phyloP scores from a whole-genome alignment of 106 monocot genomes.

The Cymbidium sinense region DNA sequence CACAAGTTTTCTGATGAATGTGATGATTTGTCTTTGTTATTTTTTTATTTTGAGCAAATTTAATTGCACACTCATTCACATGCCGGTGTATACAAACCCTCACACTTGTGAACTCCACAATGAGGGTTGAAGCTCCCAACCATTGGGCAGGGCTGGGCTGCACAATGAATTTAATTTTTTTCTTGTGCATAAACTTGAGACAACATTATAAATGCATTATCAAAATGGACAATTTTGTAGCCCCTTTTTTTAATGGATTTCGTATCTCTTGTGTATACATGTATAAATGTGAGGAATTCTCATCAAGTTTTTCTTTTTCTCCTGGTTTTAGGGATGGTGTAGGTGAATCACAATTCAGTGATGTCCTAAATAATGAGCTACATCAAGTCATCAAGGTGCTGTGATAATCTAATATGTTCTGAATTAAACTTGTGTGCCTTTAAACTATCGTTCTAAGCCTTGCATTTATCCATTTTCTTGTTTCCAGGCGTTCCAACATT shows the following conservation, averaged over 20 bases:
- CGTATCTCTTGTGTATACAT: not conserved
- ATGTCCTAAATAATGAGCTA: constrained; percentile 67
- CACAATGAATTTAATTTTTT: too few species aligned
- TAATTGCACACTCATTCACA: too few species aligned
- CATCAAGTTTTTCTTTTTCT: not conserved
- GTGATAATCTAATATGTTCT: not conserved
- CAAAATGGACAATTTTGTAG: too few species aligned
- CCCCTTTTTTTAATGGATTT: too few species aligned
- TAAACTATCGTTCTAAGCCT: not conserved
- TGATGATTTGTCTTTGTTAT: not conserved
- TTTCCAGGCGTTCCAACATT: constrained; percentile 46
- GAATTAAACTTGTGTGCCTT: not conserved
- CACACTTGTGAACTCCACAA: too few species aligned
- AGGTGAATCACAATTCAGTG: constrained; percentile 63
- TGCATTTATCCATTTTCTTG: not conserved
- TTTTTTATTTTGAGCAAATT: not conserved
- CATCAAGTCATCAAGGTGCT: constrained; percentile 61
- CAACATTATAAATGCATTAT: not conserved
- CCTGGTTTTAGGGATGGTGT: constrained; percentile 59
- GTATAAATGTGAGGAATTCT: not conserved
- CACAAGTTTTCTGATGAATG: not conserved
- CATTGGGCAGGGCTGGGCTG: too few species aligned
- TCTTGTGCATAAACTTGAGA: not conserved
- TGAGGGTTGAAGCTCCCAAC: too few species aligned
- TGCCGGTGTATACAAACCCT: too few species aligned